phyloP scores from a whole-genome alignment of 768 basidiomycete species.

The Paxillus involutus region DNA sequence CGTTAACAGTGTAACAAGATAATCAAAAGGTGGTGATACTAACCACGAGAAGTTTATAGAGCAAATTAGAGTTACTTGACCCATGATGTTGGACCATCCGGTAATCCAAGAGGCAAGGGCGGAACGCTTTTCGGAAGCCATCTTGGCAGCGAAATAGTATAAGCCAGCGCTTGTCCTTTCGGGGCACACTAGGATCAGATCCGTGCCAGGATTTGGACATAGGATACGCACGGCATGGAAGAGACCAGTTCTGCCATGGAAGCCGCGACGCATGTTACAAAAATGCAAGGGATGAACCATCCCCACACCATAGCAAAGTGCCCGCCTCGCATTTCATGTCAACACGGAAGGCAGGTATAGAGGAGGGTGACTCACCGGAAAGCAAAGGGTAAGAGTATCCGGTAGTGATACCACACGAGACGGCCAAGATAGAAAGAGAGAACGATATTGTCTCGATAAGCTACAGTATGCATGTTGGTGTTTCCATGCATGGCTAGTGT shows the following conservation, averaged over 20 bases:
- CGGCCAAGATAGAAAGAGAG: slow-evolving; percentile 22
- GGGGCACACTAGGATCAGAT: not conserved
- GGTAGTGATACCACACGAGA: slow-evolving; percentile 20
- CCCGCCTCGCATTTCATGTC: slow-evolving; percentile 8
- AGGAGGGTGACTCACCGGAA: slow-evolving; percentile 7
- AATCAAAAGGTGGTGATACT: not conserved
- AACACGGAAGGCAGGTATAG: not conserved
- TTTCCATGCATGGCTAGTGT: not conserved
- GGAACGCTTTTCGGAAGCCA: slow-evolving; percentile 22
- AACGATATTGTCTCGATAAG: slow-evolving; percentile 25
- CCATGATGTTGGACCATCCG: slow-evolving; percentile 28
- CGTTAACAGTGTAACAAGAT: not conserved
- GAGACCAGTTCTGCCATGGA: slow-evolving; percentile 21
- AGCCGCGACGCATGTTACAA: slow-evolving; percentile 15
- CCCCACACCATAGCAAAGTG: slow-evolving; percentile 26
- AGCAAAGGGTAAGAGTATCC: slow-evolving; percentile 18
- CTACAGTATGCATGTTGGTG: not conserved
- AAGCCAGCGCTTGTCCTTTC: slow-evolving; percentile 25
- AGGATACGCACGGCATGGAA: slow-evolving; percentile 19
- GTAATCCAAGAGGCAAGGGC: slow-evolving; percentile 29
- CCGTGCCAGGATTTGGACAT: not conserved
- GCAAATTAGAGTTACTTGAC: slow-evolving; percentile 26
- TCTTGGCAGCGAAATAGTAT: slow-evolving; percentile 29
- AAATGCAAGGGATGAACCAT: slow-evolving; percentile 22
- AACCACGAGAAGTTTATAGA: slow-evolving; percentile 24